Evolutionary conservation across 768 basidiomycete species (phyloP).

Genomic region (Boletus patriciae): DNA sequence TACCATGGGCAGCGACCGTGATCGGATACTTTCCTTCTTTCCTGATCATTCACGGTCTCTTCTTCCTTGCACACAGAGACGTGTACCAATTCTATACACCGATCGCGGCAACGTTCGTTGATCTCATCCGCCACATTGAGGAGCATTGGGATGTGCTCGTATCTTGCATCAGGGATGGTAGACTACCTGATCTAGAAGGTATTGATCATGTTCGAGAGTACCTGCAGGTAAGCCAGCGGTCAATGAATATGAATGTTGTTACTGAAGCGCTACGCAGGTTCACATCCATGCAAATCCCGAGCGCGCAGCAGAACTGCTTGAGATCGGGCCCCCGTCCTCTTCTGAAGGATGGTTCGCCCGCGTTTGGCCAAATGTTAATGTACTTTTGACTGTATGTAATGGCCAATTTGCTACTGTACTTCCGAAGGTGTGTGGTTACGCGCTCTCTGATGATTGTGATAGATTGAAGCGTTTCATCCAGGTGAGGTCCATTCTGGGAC

Average conservation of each 20-base stretch:
- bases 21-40: conserved; percentile 17
- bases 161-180: conserved; percentile 15
- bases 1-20: conserved; percentile 18
- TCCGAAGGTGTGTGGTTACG: conserved; percentile 7
- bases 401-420: conserved; percentile 11
- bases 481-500: conserved; percentile 15
- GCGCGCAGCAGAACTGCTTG: conserved; percentile 17
- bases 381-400: conserved; percentile 5
- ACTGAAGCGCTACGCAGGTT: conserved; percentile 2
- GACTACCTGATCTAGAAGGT: conserved; percentile 14
- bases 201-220: conserved; percentile 9
- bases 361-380: conserved; percentile 13
- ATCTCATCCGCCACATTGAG: conserved; percentile 15
- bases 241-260: neutral
- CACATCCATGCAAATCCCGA: conserved; percentile 12
- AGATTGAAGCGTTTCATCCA: neutral
- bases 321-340: conserved; percentile 12
- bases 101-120: conserved; percentile 11
- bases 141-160: conserved; percentile 20
- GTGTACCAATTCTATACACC: neutral
- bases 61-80: conserved; percentile 13
- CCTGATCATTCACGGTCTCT: conserved; percentile 22
- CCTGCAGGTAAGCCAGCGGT: conserved; percentile 7
- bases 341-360: conserved; percentile 14
- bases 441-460: neutral